These are phyloP conservation scores for Acanthamoeba divionensis DNA, from an alignment of 208 protist genomes.

Conservation along the genomic window DNA sequence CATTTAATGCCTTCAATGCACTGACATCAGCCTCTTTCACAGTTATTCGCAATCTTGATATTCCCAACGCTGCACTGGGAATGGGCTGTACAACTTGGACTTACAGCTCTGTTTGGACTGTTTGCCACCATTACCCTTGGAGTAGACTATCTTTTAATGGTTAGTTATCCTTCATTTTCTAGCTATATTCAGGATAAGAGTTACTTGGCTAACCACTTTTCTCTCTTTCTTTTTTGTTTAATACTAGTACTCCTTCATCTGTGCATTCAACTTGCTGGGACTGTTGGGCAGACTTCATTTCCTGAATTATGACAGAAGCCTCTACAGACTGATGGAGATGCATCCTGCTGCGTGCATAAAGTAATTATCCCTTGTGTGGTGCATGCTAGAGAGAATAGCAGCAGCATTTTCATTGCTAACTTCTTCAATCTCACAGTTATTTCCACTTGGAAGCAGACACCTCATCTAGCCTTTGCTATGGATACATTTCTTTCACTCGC, in stretches of 20 bases:
- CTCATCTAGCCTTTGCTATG: conserved; percentile 35
- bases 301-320: not conserved
- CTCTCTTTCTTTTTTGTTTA: not conserved
- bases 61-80: not conserved
- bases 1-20: too few relatives aligned
- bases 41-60: conserved; percentile 20
- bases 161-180: not conserved
- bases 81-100: not conserved
- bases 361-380: too few relatives aligned
- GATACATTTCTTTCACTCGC: conserved; percentile 32
- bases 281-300: not conserved
- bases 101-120: conserved; percentile 16
- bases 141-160: conserved; percentile 2
- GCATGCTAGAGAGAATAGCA: too few relatives aligned
- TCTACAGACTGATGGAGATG: not conserved
- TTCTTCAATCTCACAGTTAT: not conserved
- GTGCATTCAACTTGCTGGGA: conserved; percentile 1
- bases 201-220: not conserved
- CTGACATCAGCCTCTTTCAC: not conserved
- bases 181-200: not conserved
- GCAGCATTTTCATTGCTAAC: too few relatives aligned
- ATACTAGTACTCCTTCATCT: not conserved
- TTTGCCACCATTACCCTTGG: conserved; percentile 25
- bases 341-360: too few relatives aligned
- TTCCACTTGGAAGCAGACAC: not conserved